Conservation (phyloP, 192 early-diverging fungal species). For the Backusella morwellensis region DNA sequence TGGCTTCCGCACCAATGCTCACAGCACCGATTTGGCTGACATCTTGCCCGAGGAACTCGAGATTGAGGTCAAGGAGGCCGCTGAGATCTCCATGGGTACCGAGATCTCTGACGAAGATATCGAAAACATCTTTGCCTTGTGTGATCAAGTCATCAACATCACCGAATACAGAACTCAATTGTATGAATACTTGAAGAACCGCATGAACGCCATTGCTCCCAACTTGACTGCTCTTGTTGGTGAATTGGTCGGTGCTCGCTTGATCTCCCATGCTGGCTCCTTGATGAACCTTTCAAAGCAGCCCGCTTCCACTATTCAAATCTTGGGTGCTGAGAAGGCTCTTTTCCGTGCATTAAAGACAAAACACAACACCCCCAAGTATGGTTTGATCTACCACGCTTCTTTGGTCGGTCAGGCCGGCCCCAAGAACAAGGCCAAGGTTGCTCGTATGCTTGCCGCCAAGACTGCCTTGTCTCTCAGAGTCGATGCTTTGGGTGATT, state of each 20-base stretch:
- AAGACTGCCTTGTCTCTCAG: slow-evolving; percentile 89
- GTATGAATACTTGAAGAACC: slow-evolving; percentile 97
- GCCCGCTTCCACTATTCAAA: slow-evolving; percentile 98
- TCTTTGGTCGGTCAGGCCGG: slow-evolving; percentile 95
- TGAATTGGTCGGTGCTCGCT: slow-evolving; percentile 96
- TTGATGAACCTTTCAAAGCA: slow-evolving; percentile 97
- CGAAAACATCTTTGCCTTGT: slow-evolving; percentile 82
- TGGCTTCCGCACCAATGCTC: slow-evolving; percentile 86
- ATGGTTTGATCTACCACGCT: slow-evolving; percentile 98
- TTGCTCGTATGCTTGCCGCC: slow-evolving; percentile 90
- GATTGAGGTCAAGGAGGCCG: slow-evolving; percentile 91
- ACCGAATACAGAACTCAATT: slow-evolving; percentile 94
- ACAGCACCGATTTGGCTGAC: slow-evolving; percentile 71
- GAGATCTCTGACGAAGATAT: slow-evolving; percentile 97
- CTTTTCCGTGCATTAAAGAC: slow-evolving; percentile 99
- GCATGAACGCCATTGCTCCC: slow-evolving; percentile 90
- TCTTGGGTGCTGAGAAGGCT: slow-evolving; percentile 99
- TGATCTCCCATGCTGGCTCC: slow-evolving; percentile 96
- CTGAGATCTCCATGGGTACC: slow-evolving; percentile 99
- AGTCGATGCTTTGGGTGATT: slow-evolving; percentile 89
- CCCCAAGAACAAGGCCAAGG: slow-evolving; percentile 97
- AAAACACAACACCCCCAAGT: slow-evolving; percentile 98
- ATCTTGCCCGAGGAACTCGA: slow-evolving; percentile 93
- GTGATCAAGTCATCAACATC: slow-evolving; percentile 95
- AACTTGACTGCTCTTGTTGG: slow-evolving; percentile 94